These are phyloP conservation scores for Colletotrichum sp. DNA, from an alignment of 2,329 filamentous ascomycete genomes.

Conservation along the genomic window DNA sequence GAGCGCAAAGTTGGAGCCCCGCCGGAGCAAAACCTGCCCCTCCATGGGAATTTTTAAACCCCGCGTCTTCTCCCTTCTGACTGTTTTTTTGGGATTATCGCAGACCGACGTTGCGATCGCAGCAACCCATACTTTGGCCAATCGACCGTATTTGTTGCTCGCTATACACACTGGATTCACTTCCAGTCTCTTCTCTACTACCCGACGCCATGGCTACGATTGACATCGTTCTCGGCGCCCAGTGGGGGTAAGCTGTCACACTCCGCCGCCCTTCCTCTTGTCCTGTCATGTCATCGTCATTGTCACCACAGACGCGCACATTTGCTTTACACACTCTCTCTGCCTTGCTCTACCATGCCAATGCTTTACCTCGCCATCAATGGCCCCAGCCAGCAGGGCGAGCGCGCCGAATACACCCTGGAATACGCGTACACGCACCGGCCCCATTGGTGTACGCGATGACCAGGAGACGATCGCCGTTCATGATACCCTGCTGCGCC, in stretches of 20 bases:
- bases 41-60: slow-evolving; percentile 22
- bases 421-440: background rate
- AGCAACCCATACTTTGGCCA: slow-evolving; percentile 19
- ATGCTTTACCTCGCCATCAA: slow-evolving; percentile 14
- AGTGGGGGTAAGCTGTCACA: slow-evolving; percentile 39
- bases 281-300: background rate
- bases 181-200: background rate
- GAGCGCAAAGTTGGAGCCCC: slow-evolving; percentile 4
- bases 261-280: slow-evolving; percentile 9
- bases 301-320: background rate
- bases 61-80: slow-evolving; percentile 19
- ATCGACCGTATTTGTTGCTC: slow-evolving; percentile 11
- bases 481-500: background rate
- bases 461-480: background rate
- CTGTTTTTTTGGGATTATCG: slow-evolving; percentile 21
- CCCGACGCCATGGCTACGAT: slow-evolving; percentile 26
- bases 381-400: background rate
- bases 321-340: slow-evolving; percentile 15
- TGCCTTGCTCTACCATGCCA: slow-evolving; percentile 23
- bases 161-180: background rate
- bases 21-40: slow-evolving; percentile 22
- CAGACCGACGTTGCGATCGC: slow-evolving; percentile 23
- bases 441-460: background rate
- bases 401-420: background rate
- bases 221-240: slow-evolving; percentile 39